phyloP scores from a whole-genome alignment of 257 asterid genomes.

The Nicotiana paniculata region DNA sequence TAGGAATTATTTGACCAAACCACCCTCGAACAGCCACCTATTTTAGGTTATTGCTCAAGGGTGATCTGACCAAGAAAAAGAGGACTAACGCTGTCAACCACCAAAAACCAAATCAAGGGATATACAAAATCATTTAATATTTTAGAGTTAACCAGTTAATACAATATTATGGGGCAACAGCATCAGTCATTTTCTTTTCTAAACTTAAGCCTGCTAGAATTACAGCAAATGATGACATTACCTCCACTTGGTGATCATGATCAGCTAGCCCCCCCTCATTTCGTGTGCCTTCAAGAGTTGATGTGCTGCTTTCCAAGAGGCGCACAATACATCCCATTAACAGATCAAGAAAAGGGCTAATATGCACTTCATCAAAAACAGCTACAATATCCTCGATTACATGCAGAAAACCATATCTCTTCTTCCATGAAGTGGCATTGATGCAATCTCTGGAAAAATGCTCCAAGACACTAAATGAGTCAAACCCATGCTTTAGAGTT shows the following conservation, averaged over 20 bases:
- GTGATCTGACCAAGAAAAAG: not conserved
- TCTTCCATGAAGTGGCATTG: conserved; percentile 64
- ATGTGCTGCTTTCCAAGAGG: conserved; percentile 62
- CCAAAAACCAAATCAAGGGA: not conserved
- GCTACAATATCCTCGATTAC: conserved; percentile 71
- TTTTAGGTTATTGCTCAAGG: conserved; percentile 4
- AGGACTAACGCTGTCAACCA: not conserved
- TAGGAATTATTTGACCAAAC: not conserved
- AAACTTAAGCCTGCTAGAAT: not conserved
- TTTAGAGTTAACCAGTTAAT: not conserved
- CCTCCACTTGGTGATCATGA: conserved; percentile 35
- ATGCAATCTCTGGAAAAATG: conserved; percentile 46
- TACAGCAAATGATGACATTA: conserved; percentile 16
- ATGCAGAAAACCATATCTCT: conserved; percentile 68
- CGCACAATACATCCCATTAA: conserved; percentile 62
- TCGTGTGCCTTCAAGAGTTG: conserved; percentile 31
- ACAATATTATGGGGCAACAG: not conserved
- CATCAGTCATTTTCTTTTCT: not conserved
- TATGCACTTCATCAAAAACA: conserved; percentile 73
- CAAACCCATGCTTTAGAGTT: conserved; percentile 28
- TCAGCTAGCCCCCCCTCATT: conserved; percentile 29
- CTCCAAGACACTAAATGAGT: conserved; percentile 43
- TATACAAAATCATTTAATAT: not conserved
- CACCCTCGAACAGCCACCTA: not conserved
- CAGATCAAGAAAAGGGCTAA: conserved; percentile 65